phyloP scores from a whole-genome alignment of 2,329 filamentous ascomycete species.

The Colletotrichum salicis region DNA sequence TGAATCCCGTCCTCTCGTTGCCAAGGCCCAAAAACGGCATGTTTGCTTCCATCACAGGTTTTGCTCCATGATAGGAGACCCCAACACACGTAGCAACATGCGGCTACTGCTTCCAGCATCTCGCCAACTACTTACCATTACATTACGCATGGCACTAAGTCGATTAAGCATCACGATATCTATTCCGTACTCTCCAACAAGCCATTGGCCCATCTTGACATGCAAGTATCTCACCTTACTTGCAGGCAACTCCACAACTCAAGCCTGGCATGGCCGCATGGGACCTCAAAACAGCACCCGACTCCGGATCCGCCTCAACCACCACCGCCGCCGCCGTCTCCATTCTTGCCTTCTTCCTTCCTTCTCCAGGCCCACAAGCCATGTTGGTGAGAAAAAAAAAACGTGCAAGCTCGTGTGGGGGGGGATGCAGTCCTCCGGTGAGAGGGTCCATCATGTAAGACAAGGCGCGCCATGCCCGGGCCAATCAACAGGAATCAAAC shows the following conservation, averaged over 20 bases:
- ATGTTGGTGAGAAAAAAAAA: background rate
- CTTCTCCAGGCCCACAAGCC: slow-evolving; percentile 16
- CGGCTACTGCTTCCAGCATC: background rate
- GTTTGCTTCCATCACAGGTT: background rate
- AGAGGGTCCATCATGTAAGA: slow-evolving; percentile 1
- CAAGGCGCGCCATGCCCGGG: background rate
- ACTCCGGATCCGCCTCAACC: background rate
- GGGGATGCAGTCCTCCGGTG: slow-evolving; percentile 18
- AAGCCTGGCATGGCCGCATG: background rate
- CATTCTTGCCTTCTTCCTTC: background rate
- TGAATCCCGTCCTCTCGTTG: background rate
- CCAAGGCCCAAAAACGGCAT: background rate
- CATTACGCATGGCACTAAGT: background rate
- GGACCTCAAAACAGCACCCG: background rate
- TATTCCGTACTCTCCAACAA: background rate
- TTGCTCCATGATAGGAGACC: background rate
- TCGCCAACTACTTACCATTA: background rate
- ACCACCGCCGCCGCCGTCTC: background rate
- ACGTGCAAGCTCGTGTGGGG: background rate
- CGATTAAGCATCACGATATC: background rate
- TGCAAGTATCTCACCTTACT: slow-evolving; percentile 12
- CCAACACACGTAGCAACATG: background rate
- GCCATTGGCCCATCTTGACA: slow-evolving; percentile 14
- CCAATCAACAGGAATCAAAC: background rate
- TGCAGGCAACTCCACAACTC: slow-evolving; percentile 2